Evolutionary conservation across 306 rosid species (phyloP), one percentile per base, ranked within the genome.

Genomic region (Corylus avellana): DNA sequence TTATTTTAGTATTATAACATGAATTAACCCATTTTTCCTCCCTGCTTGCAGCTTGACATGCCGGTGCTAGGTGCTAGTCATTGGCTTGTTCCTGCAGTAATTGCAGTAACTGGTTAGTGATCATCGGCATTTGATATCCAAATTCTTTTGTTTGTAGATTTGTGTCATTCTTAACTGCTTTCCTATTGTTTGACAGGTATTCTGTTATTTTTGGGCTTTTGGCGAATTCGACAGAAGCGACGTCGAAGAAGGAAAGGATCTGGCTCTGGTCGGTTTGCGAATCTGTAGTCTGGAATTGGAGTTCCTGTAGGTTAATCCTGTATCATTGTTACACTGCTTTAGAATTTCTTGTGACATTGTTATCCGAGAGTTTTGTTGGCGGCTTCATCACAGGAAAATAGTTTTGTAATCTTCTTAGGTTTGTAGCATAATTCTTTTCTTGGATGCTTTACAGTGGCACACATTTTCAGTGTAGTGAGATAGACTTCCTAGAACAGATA

Each of bases 201-300:
- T 49, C 57, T 93, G 82, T 78, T 90, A 17, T 82, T 85, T 69
- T 32, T 91, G 80, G 85, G 93, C 85, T 93, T 88, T 78, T 95
- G 99, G 99, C 88, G 88, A 76, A 89, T 95, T 73, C 91, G 98
- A 76, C 97, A 93, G 86, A 95, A 80, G 87, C 90, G 97, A 16
- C 88, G 93, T 3, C 77, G 97, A 48, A 79, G 97, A 77, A 88
- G 94, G 82, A 95, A 92, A 87, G 92, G 84, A 78, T 82, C 97
- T 42, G 87, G 89, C 46, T 83, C 96, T 53, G 80, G 92, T 37
- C 88, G 93, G 78, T 78, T 85, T 85, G 55, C 92, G 79, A 91
- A 87, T 87, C 62, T 81, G 61, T 95, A 93, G 97, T 75, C 62
- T 35, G 57, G 51, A 67, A 69, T 77, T 62, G 71, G 75, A 58